Percentiles rank a stretch among this genome's conserved stretches.
phyloP scores from a whole-genome alignment of 2,329 filamentous ascomycete genomes.

The Boeremia exigua region DNA sequence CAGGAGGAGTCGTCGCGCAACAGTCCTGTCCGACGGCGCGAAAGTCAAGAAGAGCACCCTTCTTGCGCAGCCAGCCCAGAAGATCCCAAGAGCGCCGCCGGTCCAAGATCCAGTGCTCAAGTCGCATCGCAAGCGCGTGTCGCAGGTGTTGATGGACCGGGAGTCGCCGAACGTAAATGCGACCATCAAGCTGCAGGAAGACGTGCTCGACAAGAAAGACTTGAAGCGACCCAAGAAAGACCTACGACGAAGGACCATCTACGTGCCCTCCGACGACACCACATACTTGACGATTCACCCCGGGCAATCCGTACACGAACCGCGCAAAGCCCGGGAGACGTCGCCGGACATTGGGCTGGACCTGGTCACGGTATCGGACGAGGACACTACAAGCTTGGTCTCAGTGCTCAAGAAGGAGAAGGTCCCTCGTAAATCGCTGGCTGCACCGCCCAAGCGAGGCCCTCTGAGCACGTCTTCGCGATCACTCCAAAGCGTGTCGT shows the following conservation, averaged over 20 bases:
- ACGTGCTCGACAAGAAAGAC: slow-evolving; percentile 39
- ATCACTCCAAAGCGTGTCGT: slow-evolving; percentile 50
- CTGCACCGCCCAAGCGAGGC: slow-evolving; percentile 55
- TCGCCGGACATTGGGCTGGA: slow-evolving; percentile 49
- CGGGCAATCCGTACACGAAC: slow-evolving; percentile 45
- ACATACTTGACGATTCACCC: slow-evolving; percentile 60
- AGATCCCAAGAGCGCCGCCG: slow-evolving; percentile 32
- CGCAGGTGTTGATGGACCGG: slow-evolving; percentile 40
- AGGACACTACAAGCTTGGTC: slow-evolving; percentile 41
- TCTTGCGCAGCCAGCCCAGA: slow-evolving; percentile 47
- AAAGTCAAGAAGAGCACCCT: slow-evolving; percentile 38
- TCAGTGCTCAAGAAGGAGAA: slow-evolving; percentile 42
- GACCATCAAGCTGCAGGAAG: slow-evolving; percentile 40
- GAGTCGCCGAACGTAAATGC: slow-evolving; percentile 33
- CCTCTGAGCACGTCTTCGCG: slow-evolving; percentile 55
- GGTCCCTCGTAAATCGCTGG: slow-evolving; percentile 50
- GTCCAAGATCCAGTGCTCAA: slow-evolving; percentile 30
- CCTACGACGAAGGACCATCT: slow-evolving; percentile 56
- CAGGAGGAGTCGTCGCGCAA: slow-evolving; percentile 37
- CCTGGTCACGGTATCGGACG: slow-evolving; percentile 47
- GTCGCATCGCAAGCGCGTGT: slow-evolving; percentile 45
- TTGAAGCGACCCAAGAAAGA: slow-evolving; percentile 47
- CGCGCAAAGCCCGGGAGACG: slow-evolving; percentile 36
- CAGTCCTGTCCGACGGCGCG: slow-evolving; percentile 30
- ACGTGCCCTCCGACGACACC: slow-evolving; percentile 59